Conservation (phyloP, 169 alveolate species). For the Blepharisma undulans region DNA sequence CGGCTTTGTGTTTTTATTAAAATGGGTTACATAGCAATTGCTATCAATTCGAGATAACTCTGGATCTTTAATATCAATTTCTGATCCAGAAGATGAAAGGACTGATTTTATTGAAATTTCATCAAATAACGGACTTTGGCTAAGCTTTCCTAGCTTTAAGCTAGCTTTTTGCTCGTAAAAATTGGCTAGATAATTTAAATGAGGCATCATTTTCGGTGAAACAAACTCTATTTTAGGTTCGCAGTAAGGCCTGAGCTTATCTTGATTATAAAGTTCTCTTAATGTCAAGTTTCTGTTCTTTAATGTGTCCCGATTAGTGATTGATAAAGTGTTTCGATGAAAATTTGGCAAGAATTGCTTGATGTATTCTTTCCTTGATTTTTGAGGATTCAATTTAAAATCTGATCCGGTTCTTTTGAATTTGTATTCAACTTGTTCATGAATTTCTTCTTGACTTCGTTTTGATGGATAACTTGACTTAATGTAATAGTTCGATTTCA, state of each 20-base stretch:
- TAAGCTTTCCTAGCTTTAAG: neutral
- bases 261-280: neutral
- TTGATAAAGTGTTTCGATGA: neutral
- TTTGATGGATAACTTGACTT: neutral
- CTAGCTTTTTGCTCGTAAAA: neutral
- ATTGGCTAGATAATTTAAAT: neutral
- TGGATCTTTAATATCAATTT: neutral
- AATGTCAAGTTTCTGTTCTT: neutral
- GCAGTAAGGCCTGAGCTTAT: neutral
- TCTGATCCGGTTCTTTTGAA: neutral
- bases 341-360: neutral
- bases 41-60: neutral
- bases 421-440: neutral
- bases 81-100: neutral
- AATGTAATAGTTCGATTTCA: neutral
- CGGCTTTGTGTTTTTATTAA: neutral
- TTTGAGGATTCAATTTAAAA: neutral
- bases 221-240: neutral
- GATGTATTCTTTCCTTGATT: neutral
- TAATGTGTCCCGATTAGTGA: neutral
- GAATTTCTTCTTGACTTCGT: neutral
- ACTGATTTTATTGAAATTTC: neutral
- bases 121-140: neutral
- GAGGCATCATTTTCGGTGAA: neutral
- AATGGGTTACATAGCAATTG: neutral